phyloP scores from a whole-genome alignment of 176 grass and related monocot genomes.

The Oryza officinalis region DNA sequence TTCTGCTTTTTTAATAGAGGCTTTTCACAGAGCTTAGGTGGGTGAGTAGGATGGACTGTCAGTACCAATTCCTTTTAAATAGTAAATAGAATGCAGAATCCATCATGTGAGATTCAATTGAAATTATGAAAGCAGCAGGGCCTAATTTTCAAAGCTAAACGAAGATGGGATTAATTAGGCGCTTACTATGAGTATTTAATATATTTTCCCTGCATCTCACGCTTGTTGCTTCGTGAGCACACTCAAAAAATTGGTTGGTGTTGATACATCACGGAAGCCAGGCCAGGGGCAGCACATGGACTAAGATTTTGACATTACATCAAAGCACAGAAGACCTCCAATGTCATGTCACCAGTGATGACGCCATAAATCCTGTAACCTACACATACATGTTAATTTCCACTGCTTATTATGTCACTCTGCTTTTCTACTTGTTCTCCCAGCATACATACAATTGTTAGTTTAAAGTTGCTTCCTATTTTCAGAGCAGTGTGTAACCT shows the following conservation, averaged over 20 bases:
- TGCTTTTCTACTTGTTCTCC: constrained; percentile 1
- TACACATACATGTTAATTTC: not conserved
- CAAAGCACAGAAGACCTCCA: not conserved
- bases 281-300: not conserved
- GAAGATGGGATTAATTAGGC: not conserved
- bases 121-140: not conserved
- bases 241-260: not conserved
- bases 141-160: not conserved
- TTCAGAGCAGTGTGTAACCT: not conserved
- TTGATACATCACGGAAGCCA: not conserved
- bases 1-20: not conserved
- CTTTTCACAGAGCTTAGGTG: not conserved
- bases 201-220: not conserved
- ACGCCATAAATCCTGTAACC: not conserved
- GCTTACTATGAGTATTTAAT: not conserved
- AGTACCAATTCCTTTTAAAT: not conserved
- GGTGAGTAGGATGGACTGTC: not conserved
- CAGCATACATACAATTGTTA: not conserved
- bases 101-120: not conserved
- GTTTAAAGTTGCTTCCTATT: constrained; percentile 20
- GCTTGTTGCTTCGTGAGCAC: not conserved
- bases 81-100: not conserved
- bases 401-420: not conserved
- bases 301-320: not conserved
- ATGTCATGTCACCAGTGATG: not conserved